Conservation (phyloP, 208 protist species). For the Acanthamoeba sp. region DNA sequence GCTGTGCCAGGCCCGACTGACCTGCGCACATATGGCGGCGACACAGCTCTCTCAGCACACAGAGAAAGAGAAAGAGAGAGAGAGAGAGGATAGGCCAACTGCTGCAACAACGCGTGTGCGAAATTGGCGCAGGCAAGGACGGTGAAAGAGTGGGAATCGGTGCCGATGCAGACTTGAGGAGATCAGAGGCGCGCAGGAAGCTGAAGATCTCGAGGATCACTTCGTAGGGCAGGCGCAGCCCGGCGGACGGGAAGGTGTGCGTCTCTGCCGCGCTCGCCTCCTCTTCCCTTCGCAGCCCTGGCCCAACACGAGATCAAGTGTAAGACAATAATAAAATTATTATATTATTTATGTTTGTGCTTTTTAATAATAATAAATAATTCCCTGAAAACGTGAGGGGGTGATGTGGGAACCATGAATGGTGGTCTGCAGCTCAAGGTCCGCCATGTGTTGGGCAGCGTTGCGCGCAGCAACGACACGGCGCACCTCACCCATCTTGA, state of each 20-base stretch:
- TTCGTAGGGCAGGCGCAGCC: slow-evolving; percentile 53
- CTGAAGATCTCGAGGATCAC: slow-evolving; percentile 61
- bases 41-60: not conserved
- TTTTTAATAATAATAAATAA: no score
- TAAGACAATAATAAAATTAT: not conserved
- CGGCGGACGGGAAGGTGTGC: not conserved
- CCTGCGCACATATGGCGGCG: not conserved
- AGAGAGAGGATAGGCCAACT: no score
- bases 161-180: not conserved
- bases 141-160: no score
- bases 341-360: no score
- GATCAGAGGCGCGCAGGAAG: slow-evolving; percentile 19
- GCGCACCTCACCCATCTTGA: slow-evolving; percentile 11
- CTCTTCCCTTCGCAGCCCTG: not conserved
- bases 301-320: not conserved
- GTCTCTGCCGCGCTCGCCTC: not conserved
- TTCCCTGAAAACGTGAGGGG: not conserved
- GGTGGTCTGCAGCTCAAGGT: not conserved
- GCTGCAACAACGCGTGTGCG: no score
- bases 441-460: not conserved
- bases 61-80: no score
- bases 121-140: no score
- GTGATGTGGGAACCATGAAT: not conserved
- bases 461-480: slow-evolving; percentile 8
- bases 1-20: not conserved